Evolutionary conservation across 2,329 filamentous ascomycete genomes (phyloP).

Genomic region (Tolypocladium capitatum): DNA sequence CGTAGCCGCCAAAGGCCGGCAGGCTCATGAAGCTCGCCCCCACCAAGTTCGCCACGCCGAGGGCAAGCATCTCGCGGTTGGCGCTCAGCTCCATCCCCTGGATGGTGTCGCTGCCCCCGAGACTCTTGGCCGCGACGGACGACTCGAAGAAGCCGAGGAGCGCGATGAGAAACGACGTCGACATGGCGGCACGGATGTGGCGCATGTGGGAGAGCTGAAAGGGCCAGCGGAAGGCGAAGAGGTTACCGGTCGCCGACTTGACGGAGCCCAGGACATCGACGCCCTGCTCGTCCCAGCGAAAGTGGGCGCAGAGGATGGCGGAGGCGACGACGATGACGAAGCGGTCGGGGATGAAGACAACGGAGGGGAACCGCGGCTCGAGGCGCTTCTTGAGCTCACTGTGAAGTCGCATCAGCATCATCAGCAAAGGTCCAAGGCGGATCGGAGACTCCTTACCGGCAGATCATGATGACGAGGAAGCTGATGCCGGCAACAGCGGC

Average conservation of each 20-base stretch:
- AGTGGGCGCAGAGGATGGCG: constrained; percentile 62
- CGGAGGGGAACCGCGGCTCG: constrained; percentile 62
- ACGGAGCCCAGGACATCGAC: constrained; percentile 75
- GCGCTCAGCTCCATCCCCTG: constrained; percentile 73
- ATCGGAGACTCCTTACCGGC: constrained; percentile 40
- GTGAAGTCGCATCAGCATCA: not conserved
- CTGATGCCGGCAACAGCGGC: constrained; percentile 63
- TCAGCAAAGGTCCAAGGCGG: not conserved
- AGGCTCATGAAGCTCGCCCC: constrained; percentile 86
- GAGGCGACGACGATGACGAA: constrained; percentile 81
- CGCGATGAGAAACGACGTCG: constrained; percentile 85
- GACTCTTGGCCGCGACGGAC: constrained; percentile 85
- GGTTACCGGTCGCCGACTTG: constrained; percentile 55
- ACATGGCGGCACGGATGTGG: constrained; percentile 75
- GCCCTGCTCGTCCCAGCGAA: constrained; percentile 67
- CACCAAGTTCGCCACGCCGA: constrained; percentile 82
- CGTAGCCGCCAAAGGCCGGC: constrained; percentile 91
- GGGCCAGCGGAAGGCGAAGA: constrained; percentile 76
- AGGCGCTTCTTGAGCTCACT: constrained; percentile 72
- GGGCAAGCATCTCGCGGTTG: constrained; percentile 83
- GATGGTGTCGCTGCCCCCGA: constrained; percentile 58
- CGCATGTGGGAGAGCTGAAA: constrained; percentile 64
- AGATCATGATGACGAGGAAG: constrained; percentile 83
- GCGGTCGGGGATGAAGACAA: constrained; percentile 85
- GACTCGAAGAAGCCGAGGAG: constrained; percentile 98